Conservation (phyloP, 306 rosid genomes). For the Trifolium repens region DNA sequence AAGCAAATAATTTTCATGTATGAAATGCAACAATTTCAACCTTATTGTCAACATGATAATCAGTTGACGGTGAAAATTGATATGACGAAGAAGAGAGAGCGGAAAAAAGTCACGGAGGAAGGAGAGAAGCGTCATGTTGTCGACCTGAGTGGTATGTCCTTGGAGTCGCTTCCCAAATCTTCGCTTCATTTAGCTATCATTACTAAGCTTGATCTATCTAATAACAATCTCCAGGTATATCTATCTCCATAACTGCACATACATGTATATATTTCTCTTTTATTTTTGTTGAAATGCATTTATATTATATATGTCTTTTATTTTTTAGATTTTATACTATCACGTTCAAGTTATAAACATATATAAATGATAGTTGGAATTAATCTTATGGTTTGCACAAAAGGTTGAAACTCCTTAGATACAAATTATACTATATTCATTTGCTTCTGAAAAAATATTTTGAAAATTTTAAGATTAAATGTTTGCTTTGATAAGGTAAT, state of each 20-base stretch:
- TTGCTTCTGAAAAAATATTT: too few species aligned
- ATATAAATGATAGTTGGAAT: too few species aligned
- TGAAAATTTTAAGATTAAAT: too few species aligned
- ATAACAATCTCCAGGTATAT: constrained; percentile 80
- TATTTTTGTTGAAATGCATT: too few species aligned
- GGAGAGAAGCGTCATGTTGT: constrained; percentile 59
- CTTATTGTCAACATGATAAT: not conserved
- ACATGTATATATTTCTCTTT: too few species aligned
- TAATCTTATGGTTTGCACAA: too few species aligned
- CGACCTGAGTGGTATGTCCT: constrained; percentile 75
- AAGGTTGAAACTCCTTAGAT: too few species aligned
- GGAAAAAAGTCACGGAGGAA: constrained; percentile 15
- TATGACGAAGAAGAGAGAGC: constrained; percentile 37
- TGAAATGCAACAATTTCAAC: constrained; percentile 33
- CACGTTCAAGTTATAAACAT: too few species aligned
- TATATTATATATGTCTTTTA: too few species aligned
- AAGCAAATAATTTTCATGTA: not conserved
- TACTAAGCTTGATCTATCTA: constrained; percentile 74
- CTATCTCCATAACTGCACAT: not conserved
- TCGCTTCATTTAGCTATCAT: constrained; percentile 64
- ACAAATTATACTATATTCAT: too few species aligned
- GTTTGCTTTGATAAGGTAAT: too few species aligned
- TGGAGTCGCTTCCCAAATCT: constrained; percentile 71
- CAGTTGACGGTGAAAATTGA: constrained; percentile 21
- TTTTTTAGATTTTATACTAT: too few species aligned